phyloP scores from a whole-genome alignment of 495 filamentous ascomycete species.

The Aspergillus indologenus region DNA sequence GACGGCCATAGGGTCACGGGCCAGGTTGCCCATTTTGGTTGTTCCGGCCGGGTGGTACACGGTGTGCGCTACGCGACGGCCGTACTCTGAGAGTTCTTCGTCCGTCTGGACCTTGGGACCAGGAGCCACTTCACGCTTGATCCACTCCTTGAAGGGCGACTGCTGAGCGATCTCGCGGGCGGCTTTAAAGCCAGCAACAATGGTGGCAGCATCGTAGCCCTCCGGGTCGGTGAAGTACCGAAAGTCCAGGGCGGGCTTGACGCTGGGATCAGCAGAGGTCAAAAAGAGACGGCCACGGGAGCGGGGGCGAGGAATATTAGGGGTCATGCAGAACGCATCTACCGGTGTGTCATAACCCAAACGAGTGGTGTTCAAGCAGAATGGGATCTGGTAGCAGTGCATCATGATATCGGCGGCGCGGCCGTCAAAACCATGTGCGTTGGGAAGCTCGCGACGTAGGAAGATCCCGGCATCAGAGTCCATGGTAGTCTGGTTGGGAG shows the following conservation, averaged over 20 bases:
- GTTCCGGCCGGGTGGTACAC: constrained; percentile 86
- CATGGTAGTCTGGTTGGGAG: constrained; percentile 76
- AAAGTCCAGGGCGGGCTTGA: constrained; percentile 83
- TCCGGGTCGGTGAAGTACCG: constrained; percentile 83
- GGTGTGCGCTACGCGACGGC: constrained; percentile 70
- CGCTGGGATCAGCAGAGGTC: constrained; percentile 63
- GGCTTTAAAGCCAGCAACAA: constrained; percentile 72
- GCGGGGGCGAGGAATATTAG: constrained; percentile 81
- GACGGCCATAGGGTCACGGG: constrained; percentile 60
- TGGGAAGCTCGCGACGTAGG: constrained; percentile 64
- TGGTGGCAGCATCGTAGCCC: constrained; percentile 76
- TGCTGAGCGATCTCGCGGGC: constrained; percentile 68
- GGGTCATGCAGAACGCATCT: constrained; percentile 88
- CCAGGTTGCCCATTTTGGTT: constrained; percentile 77
- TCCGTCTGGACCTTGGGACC: constrained; percentile 66
- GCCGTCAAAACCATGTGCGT: constrained; percentile 63
- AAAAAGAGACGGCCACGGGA: constrained; percentile 71
- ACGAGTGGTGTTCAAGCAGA: constrained; percentile 67
- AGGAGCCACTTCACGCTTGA: constrained; percentile 75
- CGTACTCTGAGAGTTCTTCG: constrained; percentile 71
- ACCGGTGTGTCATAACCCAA: constrained; percentile 70
- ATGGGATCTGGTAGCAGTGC: constrained; percentile 89
- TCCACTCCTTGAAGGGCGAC: constrained; percentile 72
- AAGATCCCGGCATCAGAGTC: constrained; percentile 84
- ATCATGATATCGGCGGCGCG: constrained; percentile 79